phyloP scores from a whole-genome alignment of 495 filamentous ascomycete genomes.

The Neurospora sp. region DNA sequence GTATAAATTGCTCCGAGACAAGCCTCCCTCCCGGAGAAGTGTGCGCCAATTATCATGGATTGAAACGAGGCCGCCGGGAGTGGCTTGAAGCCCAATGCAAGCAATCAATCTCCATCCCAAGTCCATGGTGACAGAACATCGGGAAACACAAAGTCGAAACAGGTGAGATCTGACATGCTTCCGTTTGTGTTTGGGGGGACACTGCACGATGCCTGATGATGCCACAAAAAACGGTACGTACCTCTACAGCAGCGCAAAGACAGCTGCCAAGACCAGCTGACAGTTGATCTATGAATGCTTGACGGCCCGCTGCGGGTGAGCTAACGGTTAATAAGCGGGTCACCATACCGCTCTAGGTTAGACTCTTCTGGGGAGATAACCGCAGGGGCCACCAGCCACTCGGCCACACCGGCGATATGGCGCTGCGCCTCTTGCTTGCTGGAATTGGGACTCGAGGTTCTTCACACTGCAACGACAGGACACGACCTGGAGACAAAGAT shows the following conservation, averaged over 20 bases:
- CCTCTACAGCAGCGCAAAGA: not conserved
- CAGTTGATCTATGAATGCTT: not conserved
- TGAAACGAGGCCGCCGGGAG: not conserved
- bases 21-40: not conserved
- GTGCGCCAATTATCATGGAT: not conserved
- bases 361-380: not conserved
- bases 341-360: not conserved
- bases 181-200: not conserved
- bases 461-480: not conserved
- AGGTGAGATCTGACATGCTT: not conserved
- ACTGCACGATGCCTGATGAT: not conserved
- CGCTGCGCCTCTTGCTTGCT: not conserved
- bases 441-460: not conserved
- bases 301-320: not conserved
- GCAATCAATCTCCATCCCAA: not conserved
- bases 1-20: not conserved
- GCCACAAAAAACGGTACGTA: not conserved
- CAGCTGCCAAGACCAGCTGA: not conserved
- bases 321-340: not conserved
- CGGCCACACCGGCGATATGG: not conserved
- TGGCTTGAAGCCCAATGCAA: not conserved
- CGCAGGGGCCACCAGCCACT: slow-evolving; percentile 3
- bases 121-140: not conserved
- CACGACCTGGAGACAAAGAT: not conserved
- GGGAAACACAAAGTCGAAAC: not conserved